phyloP scores from a whole-genome alignment of 2,329 filamentous ascomycete genomes.

The Tympanopsis confertula region DNA sequence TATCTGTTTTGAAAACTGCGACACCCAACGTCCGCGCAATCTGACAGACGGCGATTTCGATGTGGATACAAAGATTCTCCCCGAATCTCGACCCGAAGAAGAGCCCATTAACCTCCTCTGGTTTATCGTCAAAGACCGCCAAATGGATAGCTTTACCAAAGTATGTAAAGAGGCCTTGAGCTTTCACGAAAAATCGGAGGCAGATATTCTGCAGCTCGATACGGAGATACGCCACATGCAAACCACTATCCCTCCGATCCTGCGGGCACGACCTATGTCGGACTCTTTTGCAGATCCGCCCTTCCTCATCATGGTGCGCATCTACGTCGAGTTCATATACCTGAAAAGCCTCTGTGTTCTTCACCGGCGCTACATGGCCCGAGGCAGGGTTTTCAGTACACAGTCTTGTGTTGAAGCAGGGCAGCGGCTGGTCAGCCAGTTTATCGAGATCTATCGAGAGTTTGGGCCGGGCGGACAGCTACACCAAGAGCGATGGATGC shows the following conservation, averaged over 20 bases:
- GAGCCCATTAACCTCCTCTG: conserved; percentile 13
- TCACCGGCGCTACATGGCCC: conserved; percentile 13
- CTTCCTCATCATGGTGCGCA: conserved; percentile 10
- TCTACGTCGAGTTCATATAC: conserved; percentile 11
- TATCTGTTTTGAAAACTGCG: conserved; percentile 9
- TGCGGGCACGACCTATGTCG: conserved; percentile 8
- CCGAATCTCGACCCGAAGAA: conserved; percentile 9
- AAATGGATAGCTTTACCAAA: conserved; percentile 12
- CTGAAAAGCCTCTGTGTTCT: conserved; percentile 13
- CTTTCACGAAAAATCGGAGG: conserved; percentile 9
- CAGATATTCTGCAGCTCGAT: conserved; percentile 8
- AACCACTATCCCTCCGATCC: conserved; percentile 6
- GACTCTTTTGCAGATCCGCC: conserved; percentile 10
- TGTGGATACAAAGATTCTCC: conserved; percentile 9
- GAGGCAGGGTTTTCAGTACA: conserved; percentile 7
- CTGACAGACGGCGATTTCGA: conserved; percentile 14
- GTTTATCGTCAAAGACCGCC: conserved; percentile 17
- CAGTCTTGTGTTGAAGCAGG: conserved; percentile 9
- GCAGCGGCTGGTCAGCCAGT: conserved; percentile 8
- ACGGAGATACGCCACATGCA: conserved; percentile 10
- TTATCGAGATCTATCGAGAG: conserved; percentile 12
- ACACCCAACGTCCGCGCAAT: conserved; percentile 12
- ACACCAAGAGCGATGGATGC: conserved; percentile 10
- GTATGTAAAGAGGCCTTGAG: conserved; percentile 14
- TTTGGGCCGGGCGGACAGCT: conserved; percentile 11